Evolutionary conservation across 140 eudicot species (phyloP).

Genomic region (Flaveria floridana): DNA sequence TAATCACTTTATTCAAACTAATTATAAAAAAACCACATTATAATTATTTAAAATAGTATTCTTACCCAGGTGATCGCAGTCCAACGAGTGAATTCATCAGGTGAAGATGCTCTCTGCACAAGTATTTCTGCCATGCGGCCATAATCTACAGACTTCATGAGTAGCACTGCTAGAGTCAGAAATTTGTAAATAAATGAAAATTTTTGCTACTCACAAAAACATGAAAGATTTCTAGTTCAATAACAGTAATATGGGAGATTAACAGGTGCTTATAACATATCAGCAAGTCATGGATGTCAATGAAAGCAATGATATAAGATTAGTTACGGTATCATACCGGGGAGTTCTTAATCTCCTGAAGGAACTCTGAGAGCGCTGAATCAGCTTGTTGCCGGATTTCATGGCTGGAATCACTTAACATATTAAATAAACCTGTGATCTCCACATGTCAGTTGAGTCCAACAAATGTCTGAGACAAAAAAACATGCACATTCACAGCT

Average conservation of each 20-base stretch:
- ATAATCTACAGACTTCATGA: constrained; percentile 97
- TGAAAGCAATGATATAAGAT: constrained; percentile 13
- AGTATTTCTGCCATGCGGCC: constrained; percentile 99
- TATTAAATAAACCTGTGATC: constrained; percentile 87
- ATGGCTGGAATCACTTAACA: constrained; percentile 98
- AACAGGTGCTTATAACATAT: constrained; percentile 7
- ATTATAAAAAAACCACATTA: neutral
- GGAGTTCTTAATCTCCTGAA: constrained; percentile 95
- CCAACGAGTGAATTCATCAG: constrained; percentile 89
- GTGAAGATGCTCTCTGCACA: constrained; percentile 90
- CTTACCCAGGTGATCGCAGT: constrained; percentile 97
- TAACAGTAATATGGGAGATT: constrained; percentile 3
- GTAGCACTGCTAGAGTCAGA: constrained; percentile 64
- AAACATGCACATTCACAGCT: constrained; percentile 17
- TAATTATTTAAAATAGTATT: neutral
- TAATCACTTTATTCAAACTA: neutral
- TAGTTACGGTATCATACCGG: constrained; percentile 59
- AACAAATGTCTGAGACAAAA: constrained; percentile 22
- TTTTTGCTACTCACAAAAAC: constrained; percentile 29
- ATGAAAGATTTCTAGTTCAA: neutral
- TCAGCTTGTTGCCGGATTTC: constrained; percentile 99
- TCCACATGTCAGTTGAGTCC: constrained; percentile 33
- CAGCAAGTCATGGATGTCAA: constrained; percentile 9
- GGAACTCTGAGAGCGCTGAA: constrained; percentile 94
- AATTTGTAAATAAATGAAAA: constrained; percentile 38